Evolutionary conservation across 2,329 filamentous ascomycete genomes (phyloP).

Genomic region (Aureobasidium melanogenum): DNA sequence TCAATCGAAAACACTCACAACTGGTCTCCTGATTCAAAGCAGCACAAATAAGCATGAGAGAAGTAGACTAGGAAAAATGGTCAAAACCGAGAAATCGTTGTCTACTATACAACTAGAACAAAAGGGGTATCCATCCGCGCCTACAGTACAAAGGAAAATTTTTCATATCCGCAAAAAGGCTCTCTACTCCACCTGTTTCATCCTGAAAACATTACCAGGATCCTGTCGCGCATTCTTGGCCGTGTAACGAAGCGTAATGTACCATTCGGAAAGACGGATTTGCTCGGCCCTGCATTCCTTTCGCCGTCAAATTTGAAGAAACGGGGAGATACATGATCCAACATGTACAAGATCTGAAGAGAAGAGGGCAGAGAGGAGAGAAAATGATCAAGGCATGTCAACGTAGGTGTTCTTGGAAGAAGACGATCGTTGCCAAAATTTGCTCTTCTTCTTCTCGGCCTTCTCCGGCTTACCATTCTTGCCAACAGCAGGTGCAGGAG

Average conservation of each 20-base stretch:
- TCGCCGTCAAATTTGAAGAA: no score
- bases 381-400: slow-evolving; percentile 17
- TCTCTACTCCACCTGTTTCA: not conserved
- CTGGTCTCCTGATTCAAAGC: no score
- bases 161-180: no score
- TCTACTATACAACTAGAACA: not conserved
- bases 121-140: not conserved
- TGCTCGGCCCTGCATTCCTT: no score
- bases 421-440: slow-evolving; percentile 15
- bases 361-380: not conserved
- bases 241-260: not conserved
- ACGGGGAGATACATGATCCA: not conserved
- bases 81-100: not conserved
- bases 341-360: not conserved
- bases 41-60: no score
- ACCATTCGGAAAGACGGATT: no score
- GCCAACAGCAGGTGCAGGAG: slow-evolving; percentile 11
- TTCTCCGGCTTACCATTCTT: slow-evolving; percentile 1
- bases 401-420: slow-evolving; percentile 16
- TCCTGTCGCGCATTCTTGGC: not conserved
- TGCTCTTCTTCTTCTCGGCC: slow-evolving; percentile 21
- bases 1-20: no score
- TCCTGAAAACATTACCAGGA: not conserved
- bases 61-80: no score
- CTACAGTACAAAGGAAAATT: not conserved